Base-by-base conservation (phyloP, 768 basidiomycete species). In the Roridomyces roridus region DNA sequence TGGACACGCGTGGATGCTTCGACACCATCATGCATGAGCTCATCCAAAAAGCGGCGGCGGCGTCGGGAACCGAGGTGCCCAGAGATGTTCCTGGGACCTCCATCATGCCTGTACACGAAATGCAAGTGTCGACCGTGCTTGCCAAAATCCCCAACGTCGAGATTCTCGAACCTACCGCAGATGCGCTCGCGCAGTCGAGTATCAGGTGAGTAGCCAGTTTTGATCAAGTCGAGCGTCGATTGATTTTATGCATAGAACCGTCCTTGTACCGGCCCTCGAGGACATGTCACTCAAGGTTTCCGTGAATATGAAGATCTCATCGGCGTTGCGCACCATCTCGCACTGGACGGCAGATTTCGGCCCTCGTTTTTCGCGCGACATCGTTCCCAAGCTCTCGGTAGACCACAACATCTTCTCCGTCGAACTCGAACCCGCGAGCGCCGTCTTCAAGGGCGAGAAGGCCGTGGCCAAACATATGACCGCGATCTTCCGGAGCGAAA, bases 331-430 rank as follows among this genome's bases (percentile, higher is more conserved):
- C 46, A 86, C 84, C 4, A 83, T 86, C 46, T 84, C 85, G 39
- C 85, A 84, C 62, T 84, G 78, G 55, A 84, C 83, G 3, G 80
- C 84, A 23, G 72, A 82, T 62, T 80, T 84, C 60, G 83, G 82
- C 3, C 83, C 83, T 21, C 81, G 82, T 6, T 86, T 86, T 60
- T 83, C 82, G 24, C 55, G 66, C 7, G 76, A 80, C 1, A 67
- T 85, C 26, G 70, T 85, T 24, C 80, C 84, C 6, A 79, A 75
- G 53, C 70, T 85, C n/a, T 59, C 73, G 2, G 68, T 81, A 34
- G 71, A 86, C 52, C 68, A 67, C 8, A 63, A 65, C 0, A 74
- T 84, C 24, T 66, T 85, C 44, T 63, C 70, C 2, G 70, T 85
- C 15, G 80, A 82, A 51, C 59, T 67, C n/a, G 84, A 86, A 61